Conservation (phyloP, 2,329 filamentous ascomycete genomes). For the Hansfordia pulvinata region DNA sequence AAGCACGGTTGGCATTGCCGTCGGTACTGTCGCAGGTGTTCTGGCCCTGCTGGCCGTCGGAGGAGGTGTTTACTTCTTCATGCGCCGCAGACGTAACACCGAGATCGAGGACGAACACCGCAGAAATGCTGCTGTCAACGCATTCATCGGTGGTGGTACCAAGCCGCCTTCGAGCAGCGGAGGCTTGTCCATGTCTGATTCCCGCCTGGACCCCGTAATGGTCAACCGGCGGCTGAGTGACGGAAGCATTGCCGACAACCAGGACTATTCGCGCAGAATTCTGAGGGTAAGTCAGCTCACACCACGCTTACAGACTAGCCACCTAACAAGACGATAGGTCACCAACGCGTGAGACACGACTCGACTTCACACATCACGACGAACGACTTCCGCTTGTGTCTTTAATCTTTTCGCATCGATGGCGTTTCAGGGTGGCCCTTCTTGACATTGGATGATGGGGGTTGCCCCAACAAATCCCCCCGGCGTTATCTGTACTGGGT, state of each 20-base stretch:
- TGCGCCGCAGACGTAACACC: constrained; percentile 62
- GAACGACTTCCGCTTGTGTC: constrained; percentile 17
- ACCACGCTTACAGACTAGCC: background rate
- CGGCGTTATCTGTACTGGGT: constrained; percentile 18
- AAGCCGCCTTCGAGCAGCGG: constrained; percentile 51
- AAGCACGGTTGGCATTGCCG: constrained; percentile 77
- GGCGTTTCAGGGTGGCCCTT: constrained; percentile 18
- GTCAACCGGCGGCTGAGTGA: constrained; percentile 76
- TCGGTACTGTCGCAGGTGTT: constrained; percentile 76
- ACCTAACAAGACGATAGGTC: constrained; percentile 11
- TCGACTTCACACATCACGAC: constrained; percentile 16
- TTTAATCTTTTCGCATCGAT: constrained; percentile 18
- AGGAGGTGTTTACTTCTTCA: constrained; percentile 58
- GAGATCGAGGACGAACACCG: constrained; percentile 76
- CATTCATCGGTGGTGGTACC: constrained; percentile 55
- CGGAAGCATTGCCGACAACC: constrained; percentile 91
- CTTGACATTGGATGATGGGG: constrained; percentile 18
- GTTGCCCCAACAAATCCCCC: constrained; percentile 14
- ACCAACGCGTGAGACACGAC: constrained; percentile 17
- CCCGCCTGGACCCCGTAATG: constrained; percentile 77
- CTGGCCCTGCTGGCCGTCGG: constrained; percentile 51
- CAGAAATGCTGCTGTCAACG: constrained; percentile 65
- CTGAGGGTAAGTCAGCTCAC: constrained; percentile 57
- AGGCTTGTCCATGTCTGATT: constrained; percentile 61
- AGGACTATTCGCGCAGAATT: constrained; percentile 93